phyloP scores from a whole-genome alignment of 1,139 yeast genomes.

The Hansenula sp. region DNA sequence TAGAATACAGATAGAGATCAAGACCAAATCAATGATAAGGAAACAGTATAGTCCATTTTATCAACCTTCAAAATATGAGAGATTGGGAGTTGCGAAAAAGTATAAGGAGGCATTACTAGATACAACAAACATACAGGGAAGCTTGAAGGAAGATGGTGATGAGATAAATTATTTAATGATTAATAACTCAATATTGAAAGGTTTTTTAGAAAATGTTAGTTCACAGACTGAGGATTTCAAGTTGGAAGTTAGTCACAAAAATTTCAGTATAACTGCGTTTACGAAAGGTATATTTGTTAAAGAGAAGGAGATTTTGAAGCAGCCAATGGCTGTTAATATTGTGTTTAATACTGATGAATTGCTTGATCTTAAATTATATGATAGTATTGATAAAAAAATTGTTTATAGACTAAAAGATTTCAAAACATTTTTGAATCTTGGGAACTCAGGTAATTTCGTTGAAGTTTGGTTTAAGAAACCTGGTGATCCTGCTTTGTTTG shows the following conservation, averaged over 20 bases:
- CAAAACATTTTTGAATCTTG: conserved; percentile 43
- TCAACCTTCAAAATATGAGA: conserved; percentile 39
- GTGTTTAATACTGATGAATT: conserved; percentile 45
- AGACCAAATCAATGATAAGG: conserved; percentile 43
- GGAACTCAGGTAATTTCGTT: conserved; percentile 28
- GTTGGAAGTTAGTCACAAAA: conserved; percentile 40
- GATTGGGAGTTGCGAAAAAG: conserved; percentile 32
- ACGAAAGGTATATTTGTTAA: conserved; percentile 44
- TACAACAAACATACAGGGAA: conserved; percentile 13
- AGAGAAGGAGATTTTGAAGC: conserved; percentile 48
- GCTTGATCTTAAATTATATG: conserved; percentile 25
- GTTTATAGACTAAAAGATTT: conserved; percentile 47
- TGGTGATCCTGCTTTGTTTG: conserved; percentile 53
- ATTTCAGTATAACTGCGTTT: conserved; percentile 46
- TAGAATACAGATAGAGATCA: conserved; percentile 43
- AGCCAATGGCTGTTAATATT: conserved; percentile 54
- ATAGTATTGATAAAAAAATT: conserved; percentile 20
- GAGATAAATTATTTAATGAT: conserved; percentile 38
- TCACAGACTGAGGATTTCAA: conserved; percentile 47
- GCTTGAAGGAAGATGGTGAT: conserved; percentile 14
- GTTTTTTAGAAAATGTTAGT: conserved; percentile 48
- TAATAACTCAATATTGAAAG: conserved; percentile 40
- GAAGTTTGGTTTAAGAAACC: conserved; percentile 45
- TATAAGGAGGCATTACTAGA: conserved; percentile 33
- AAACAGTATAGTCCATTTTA: conserved; percentile 52